Conservation (phyloP, 2,329 filamentous ascomycete genomes). For the Cadophora gregata region DNA sequence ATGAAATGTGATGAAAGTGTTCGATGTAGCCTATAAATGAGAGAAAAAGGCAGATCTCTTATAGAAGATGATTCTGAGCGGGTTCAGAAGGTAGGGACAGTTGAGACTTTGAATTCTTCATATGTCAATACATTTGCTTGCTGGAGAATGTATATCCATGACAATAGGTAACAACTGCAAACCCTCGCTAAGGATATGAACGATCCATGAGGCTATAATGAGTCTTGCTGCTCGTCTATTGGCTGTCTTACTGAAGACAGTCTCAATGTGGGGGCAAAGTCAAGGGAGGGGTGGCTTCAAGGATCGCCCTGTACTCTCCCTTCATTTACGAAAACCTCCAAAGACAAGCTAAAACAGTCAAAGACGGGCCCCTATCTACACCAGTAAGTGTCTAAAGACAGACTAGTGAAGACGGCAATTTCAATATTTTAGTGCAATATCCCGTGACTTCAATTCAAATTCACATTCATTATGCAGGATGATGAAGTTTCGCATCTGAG, state of each 20-base stretch:
- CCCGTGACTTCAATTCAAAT: too few relatives aligned
- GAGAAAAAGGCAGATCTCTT: not conserved
- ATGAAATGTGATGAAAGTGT: not conserved
- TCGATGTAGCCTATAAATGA: not conserved
- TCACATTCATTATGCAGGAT: too few relatives aligned
- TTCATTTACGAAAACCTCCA: not conserved
- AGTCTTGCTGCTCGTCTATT: not conserved
- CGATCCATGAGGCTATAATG: not conserved
- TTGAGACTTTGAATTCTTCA: conserved; percentile 13
- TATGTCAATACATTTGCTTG: not conserved
- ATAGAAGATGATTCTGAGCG: not conserved
- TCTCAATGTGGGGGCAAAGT: not conserved
- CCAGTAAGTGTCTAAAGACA: too few relatives aligned
- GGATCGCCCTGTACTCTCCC: not conserved
- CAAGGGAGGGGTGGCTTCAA: not conserved
- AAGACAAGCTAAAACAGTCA: too few relatives aligned
- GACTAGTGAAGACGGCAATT: too few relatives aligned
- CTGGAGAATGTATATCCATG: conserved; percentile 1
- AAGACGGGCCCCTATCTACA: too few relatives aligned
- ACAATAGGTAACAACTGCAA: not conserved
- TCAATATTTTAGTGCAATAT: too few relatives aligned
- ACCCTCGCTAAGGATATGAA: not conserved
- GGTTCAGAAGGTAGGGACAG: not conserved
- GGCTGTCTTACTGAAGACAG: not conserved
- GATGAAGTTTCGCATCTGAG: too few relatives aligned